Percentiles rank a stretch among this genome's conserved stretches.
Evolutionary conservation across 2,329 filamentous ascomycete species (phyloP).

Genomic region (Bisporella sp.): DNA sequence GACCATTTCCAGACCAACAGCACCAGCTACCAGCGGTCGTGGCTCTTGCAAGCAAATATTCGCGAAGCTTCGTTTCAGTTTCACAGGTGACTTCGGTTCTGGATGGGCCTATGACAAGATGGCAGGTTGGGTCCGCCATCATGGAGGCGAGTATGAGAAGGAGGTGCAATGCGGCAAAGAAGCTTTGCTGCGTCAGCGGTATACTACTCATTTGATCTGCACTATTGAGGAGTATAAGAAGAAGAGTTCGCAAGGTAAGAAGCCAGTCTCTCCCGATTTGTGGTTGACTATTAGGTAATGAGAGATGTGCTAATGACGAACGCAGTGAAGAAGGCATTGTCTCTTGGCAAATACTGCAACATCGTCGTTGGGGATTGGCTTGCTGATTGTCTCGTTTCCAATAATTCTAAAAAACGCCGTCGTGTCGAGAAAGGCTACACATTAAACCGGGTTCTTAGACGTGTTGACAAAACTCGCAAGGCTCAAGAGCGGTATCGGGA

Average conservation of each 20-base stretch:
- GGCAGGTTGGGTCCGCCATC: constrained; percentile 54
- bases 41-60: constrained; percentile 35
- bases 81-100: constrained; percentile 48
- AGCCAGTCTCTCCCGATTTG: background rate
- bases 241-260: constrained; percentile 15
- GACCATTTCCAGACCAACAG: too few relatives aligned
- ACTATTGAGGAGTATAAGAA: constrained; percentile 52
- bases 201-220: constrained; percentile 68
- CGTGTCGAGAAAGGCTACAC: constrained; percentile 12
- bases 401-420: constrained; percentile 24
- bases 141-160: constrained; percentile 51
- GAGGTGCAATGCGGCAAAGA: constrained; percentile 29
- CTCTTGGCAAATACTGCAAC: constrained; percentile 28
- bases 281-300: background rate
- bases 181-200: background rate
- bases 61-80: constrained; percentile 44
- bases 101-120: constrained; percentile 47
- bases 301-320: background rate
- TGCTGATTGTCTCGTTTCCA: constrained; percentile 30
- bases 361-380: constrained; percentile 41
- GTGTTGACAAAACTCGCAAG: constrained; percentile 28
- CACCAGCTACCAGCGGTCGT: constrained; percentile 6
- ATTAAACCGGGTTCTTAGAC: constrained; percentile 13
- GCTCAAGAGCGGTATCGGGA: constrained; percentile 31
- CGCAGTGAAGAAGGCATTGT: constrained; percentile 34